A percentile compares a stretch with the other conserved stretches of the same genome.
phyloP scores from a whole-genome alignment of 208 protist species.

The Phytomonas sp. region DNA sequence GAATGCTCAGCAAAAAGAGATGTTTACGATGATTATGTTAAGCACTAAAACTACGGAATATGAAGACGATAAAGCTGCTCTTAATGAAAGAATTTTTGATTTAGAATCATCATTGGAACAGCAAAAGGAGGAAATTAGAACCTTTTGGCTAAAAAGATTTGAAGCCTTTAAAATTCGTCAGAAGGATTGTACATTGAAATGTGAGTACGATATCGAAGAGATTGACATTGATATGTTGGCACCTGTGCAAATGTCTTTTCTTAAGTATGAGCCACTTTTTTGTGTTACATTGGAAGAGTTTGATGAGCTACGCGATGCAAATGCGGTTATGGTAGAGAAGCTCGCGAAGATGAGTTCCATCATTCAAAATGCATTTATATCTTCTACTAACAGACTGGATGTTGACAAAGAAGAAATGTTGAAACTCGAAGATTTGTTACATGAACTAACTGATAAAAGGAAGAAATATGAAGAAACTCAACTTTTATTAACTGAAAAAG shows the following conservation, averaged over 20 bases:
- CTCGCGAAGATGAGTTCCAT: conserved; percentile 16
- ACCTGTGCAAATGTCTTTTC: conserved; percentile 3
- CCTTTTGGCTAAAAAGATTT: conserved; percentile 25
- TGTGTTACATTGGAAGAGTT: conserved; percentile 30
- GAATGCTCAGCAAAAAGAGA: background rate
- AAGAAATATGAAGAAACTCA: conserved; percentile 11
- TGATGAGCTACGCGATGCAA: conserved; percentile 17
- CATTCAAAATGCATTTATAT: conserved; percentile 19
- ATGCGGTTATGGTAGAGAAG: conserved; percentile 14
- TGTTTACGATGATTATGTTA: background rate
- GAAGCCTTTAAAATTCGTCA: conserved; percentile 15
- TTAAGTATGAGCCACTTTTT: conserved; percentile 21
- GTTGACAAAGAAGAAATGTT: conserved; percentile 17
- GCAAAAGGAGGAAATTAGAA: conserved; percentile 16
- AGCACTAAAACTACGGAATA: background rate
- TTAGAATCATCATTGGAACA: background rate
- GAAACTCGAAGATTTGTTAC: conserved; percentile 31
- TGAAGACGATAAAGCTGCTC: background rate
- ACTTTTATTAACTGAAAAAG: conserved; percentile 9
- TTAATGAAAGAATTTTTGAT: background rate
- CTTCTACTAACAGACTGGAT: background rate
- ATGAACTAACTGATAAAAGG: conserved; percentile 15
- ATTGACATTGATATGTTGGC: background rate
- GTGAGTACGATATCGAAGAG: background rate
- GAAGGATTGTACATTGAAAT: conserved; percentile 3